Base-by-base conservation (phyloP, 2,329 filamentous ascomycete species). In the Biscogniauxia sp. region DNA sequence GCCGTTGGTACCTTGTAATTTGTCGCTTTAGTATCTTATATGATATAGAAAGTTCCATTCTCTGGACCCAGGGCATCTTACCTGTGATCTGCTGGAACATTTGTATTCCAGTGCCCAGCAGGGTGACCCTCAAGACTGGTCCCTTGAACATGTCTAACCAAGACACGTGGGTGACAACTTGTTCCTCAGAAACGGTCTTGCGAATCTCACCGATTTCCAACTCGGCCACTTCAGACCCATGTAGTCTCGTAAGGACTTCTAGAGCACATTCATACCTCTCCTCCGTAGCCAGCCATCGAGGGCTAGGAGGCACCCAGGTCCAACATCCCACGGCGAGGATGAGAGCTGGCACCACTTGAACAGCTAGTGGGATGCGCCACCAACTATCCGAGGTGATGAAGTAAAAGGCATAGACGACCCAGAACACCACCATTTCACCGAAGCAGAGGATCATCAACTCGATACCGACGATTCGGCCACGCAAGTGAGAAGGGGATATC, bases 171-270 rank as follows among this genome's bases (percentile, higher is more conserved):
- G 63, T 49, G 17, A 63, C 59, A 9, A 63, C 62, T 55, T 54
- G 61, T 45, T 66, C 65, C 20, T 62, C 68, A 17, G 70, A 60
- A n/a, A 72, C 64, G 23, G 67, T 62, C 8, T 67, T 60, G 0
- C 68, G 64, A 20, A 68, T 69, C 25, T 64, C 68, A 11, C 56
- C 80, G 58, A 88, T 86, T 74, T 88, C 86, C 19, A 84, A 70
- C 68, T 88, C 85, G 0, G 78, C 68, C 1, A 59, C 64, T 20
- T 57, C 65, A 17, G 68, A 68, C 17, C 68, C 69, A 51, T 71
- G 68, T n/a, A 70, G 55, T 5, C 66, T 61, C 1, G 68, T 61
- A 5, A 71, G 61, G 17, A 71, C 65, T 59, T 71, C 69, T 17
- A 64, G 65, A 5, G 68, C 67, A 41, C 69, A 71, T 1, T 66